Evolutionary conservation across 768 basidiomycete genomes (phyloP), one percentile per base, ranked within the genome.

Genomic region (Sarcodon aspratus): DNA sequence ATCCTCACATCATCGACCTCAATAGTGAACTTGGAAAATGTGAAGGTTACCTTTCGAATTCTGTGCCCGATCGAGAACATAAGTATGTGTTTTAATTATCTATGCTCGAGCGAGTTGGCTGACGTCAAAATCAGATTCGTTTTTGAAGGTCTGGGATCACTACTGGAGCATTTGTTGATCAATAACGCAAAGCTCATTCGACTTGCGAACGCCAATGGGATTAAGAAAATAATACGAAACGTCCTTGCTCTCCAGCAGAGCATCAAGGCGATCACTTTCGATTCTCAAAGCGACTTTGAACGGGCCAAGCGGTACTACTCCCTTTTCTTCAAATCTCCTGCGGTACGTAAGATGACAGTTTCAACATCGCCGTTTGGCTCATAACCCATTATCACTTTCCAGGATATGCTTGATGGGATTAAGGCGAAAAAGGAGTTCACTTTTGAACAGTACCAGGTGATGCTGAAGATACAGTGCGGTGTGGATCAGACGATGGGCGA

Each of bases 361-460:
- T 49, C 52, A 47, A 3, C 35, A 17, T 21, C 36, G 35, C 36
- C 42, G 11, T 31, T 9, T 13, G 6, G 3, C 18, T 21, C 27
- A 40, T 21, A 9, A n/a, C 47, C 36, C 35, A 10, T 48, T 53
- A 13, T 9, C 9, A 15, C 32, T 27, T 18, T 34, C 7, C 50
- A 95, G 92, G 78, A 76, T 46, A 80, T 97, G 75, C 70, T 97
- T 45, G 80, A 86, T 31, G 66, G 72, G 9, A 78, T 91, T 48
- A 79, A 82, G 27, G 55, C 69, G 44, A 71, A 73, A 53, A 78
- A 76, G 52, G 64, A 64, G 36, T 97, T 90, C 68, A 78, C 74
- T 4, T 95, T 96, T 55, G 93, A 95, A 55, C 89, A 97, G 59
- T 97, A 95, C 65, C 87, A 92, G 62, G 76, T 78, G 7, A 92